These are phyloP conservation scores for Micromonas commoda DNA, from an alignment of 139 green algal genomes.

Conservation along the genomic window DNA sequence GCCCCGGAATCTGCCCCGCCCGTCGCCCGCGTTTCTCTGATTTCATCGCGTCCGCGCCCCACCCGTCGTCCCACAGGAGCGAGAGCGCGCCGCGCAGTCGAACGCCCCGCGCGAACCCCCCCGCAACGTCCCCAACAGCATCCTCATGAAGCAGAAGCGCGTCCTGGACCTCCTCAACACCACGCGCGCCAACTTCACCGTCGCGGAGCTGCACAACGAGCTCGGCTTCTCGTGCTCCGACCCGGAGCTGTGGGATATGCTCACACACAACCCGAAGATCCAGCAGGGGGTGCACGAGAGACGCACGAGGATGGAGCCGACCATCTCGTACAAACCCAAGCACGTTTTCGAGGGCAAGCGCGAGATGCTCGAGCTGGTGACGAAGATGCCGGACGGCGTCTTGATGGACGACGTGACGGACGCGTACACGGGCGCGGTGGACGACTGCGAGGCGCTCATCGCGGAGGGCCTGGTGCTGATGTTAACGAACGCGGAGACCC, in stretches of 20 bases:
- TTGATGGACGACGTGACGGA: constrained; percentile 4
- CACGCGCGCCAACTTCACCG: not conserved
- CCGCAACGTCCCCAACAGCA: not conserved
- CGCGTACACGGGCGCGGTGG: not conserved
- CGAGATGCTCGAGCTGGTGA: not conserved
- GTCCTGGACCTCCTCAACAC: not conserved
- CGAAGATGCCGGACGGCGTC: not conserved
- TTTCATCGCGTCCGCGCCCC: too few relatives aligned
- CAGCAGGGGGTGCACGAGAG: not conserved
- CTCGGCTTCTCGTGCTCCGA: not conserved
- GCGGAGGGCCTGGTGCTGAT: not conserved
- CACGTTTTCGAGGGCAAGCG: not conserved
- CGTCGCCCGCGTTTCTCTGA: not conserved
- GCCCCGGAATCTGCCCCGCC: not conserved
- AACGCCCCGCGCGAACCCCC: not conserved
- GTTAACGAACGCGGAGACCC: constrained; percentile 3
- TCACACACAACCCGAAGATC: not conserved
- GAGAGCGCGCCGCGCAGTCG: not conserved
- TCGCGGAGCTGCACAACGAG: not conserved
- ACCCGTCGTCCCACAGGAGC: not conserved
- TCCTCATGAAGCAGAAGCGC: not conserved
- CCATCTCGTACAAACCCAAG: constrained; percentile 10
- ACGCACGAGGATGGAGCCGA: too few relatives aligned
- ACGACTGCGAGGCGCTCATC: not conserved
- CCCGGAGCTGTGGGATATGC: not conserved